phyloP scores from a whole-genome alignment of 2,329 filamentous ascomycete genomes.

The Pestalotiopsis sp. region DNA sequence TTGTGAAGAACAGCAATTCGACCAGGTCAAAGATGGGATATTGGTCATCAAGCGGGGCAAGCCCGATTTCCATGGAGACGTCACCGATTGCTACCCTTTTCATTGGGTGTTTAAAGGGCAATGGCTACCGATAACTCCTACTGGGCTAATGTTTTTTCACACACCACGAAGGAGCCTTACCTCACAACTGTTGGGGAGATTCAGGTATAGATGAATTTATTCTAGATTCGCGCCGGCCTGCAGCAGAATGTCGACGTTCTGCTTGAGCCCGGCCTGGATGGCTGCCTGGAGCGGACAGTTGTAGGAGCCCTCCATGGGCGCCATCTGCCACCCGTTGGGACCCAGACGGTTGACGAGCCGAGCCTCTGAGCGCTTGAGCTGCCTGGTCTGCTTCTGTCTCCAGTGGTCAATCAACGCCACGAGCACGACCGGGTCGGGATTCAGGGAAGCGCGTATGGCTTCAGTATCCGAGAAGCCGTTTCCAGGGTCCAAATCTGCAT shows the following conservation, averaged over 20 bases:
- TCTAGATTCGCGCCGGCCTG: background rate
- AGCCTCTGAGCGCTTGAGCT: background rate
- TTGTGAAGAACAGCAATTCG: background rate
- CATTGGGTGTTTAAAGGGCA: background rate
- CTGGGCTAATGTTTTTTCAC: background rate
- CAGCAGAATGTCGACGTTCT: background rate
- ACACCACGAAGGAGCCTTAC: background rate
- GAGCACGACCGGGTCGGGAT: background rate
- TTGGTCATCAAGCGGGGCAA: constrained; percentile 1
- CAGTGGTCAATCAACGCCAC: background rate
- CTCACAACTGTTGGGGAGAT: no score
- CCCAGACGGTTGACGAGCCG: background rate
- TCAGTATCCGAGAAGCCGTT: background rate
- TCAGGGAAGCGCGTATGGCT: background rate
- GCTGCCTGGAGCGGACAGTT: background rate
- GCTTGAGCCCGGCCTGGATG: background rate
- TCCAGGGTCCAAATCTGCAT: background rate
- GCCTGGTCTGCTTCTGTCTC: background rate
- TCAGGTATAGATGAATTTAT: no score
- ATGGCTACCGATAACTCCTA: background rate
- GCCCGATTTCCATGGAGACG: background rate
- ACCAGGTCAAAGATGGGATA: background rate
- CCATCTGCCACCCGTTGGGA: background rate
- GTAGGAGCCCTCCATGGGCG: background rate
- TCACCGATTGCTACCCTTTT: background rate